phyloP scores from a whole-genome alignment of 257 asterid genomes.

The Jaltomata sinuosa region DNA sequence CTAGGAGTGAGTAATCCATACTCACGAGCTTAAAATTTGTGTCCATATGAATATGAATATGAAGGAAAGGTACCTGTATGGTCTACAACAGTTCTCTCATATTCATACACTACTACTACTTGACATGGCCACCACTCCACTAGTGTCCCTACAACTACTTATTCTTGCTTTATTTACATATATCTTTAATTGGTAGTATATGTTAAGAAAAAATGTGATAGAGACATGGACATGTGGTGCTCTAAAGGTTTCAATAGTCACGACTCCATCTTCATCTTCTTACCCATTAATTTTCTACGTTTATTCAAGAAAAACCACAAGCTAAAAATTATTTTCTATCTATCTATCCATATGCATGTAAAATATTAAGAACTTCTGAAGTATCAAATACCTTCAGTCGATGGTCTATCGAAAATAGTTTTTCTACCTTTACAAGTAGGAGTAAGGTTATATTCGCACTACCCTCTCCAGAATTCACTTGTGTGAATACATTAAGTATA shows the following conservation, averaged over 20 bases:
- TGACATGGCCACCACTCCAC: conserved; percentile 12
- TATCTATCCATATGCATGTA: too few relatives aligned
- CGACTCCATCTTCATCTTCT: neutral
- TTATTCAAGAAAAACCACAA: neutral
- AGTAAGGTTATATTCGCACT: neutral
- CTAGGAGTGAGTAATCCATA: neutral
- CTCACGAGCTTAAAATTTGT: conserved; percentile 9
- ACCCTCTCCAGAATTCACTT: too few relatives aligned
- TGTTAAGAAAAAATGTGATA: neutral
- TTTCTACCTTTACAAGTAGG: neutral
- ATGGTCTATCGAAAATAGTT: neutral
- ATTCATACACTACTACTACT: conserved; percentile 14
- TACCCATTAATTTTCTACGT: neutral
- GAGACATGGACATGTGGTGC: neutral
- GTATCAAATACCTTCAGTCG: neutral
- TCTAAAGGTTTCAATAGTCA: neutral
- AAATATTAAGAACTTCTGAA: neutral
- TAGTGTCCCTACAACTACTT: conserved; percentile 22
- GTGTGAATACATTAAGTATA: neutral
- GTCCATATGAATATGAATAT: neutral
- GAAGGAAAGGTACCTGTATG: conserved; percentile 28
- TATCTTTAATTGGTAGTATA: neutral
- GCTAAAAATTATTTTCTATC: neutral
- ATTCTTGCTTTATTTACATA: neutral
- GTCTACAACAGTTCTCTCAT: conserved; percentile 16